Evolutionary conservation across 2,329 filamentous ascomycete species (phyloP).

Genomic region (Didymella sp.): DNA sequence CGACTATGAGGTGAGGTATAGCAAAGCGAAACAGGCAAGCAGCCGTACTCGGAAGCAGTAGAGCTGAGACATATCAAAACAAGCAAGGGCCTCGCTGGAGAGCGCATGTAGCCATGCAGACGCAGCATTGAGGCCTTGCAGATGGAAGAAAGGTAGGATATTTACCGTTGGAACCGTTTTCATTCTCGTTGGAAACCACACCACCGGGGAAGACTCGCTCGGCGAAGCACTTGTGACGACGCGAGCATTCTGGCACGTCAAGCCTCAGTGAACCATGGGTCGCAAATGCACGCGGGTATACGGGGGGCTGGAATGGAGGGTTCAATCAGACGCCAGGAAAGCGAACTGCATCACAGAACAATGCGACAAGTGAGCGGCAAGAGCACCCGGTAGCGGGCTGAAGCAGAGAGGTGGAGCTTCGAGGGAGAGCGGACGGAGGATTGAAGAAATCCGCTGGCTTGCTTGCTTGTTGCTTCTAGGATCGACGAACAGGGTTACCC

Average conservation of each 20-base stretch:
- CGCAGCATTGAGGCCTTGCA: constrained; percentile 18
- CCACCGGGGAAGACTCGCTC: constrained; percentile 49
- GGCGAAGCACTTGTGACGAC: constrained; percentile 47
- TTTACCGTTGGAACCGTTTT: constrained; percentile 57
- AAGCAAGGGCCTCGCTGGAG: constrained; percentile 36
- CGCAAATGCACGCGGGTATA: constrained; percentile 29
- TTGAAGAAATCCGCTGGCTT: constrained; percentile 42
- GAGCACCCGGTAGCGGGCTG: constrained; percentile 37
- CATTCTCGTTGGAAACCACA: constrained; percentile 52
- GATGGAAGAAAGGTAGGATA: constrained; percentile 30
- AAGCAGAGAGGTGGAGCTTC: constrained; percentile 39
- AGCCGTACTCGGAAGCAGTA: constrained; percentile 32
- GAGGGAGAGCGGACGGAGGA: constrained; percentile 40
- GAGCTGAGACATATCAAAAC: constrained; percentile 38
- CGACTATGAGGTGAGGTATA: constrained; percentile 31
- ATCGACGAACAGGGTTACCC: constrained; percentile 44
- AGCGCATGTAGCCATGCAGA: constrained; percentile 14
- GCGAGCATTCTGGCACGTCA: constrained; percentile 52
- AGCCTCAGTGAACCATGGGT: constrained; percentile 36
- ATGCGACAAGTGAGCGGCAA: constrained; percentile 30
- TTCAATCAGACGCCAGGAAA: constrained; percentile 29
- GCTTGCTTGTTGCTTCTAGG: constrained; percentile 39
- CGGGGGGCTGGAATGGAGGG: constrained; percentile 27
- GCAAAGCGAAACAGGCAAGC: constrained; percentile 35
- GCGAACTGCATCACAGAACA: constrained; percentile 34